Base-by-base conservation (phyloP, 2,329 filamentous ascomycete genomes). In the Diaporthe nobilis region DNA sequence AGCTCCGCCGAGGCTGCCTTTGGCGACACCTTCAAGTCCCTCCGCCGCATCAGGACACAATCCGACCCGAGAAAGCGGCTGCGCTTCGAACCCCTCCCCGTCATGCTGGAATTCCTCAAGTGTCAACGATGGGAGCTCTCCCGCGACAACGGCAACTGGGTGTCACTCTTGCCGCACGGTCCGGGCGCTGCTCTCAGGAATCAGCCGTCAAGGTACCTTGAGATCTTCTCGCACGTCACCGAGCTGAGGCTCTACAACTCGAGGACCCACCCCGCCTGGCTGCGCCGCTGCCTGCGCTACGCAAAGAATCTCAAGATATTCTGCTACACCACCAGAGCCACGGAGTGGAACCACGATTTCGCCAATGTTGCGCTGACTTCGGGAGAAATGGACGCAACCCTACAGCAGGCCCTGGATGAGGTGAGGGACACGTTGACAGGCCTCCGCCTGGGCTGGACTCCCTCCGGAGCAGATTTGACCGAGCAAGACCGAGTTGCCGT, bases 321-420 rank as follows among this genome's bases (percentile, higher is more conserved):
- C 1, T 20, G 22, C n/a, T 63, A 63, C 25, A 31, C n/a, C 6
- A 31, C 39, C 13, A 20, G 12, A 1, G n/a, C 60, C 13, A 20
- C n/a, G 12, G 9, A 20, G 0, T 63, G 60, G 39, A 20, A 17
- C 20, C 2, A 20, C 9, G 2, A 3, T 1, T 44, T 44, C 3
- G 7, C 3, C 2, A 4, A 13, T 12, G 0, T 3, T 12, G 22
- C 10, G 2, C 51, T 55, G n/a, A 12, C n/a, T 1, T 4, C n/a
- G 8, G 13, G 20, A 7, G 53, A 55, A 1, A 6, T 17, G 2
- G 5, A 15, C 6, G n/a, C 15, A 28, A 63, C 60, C 10, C 60
- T 63, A 3, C 60, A 63, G 60, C 15, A 63, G 39, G 60, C 60
- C 2, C n/a, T 63, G 2, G 60, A 63, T 0, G 39, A 44, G 3